Conservation (phyloP, 495 filamentous ascomycete genomes). For the Aspergillus panamensis region DNA sequence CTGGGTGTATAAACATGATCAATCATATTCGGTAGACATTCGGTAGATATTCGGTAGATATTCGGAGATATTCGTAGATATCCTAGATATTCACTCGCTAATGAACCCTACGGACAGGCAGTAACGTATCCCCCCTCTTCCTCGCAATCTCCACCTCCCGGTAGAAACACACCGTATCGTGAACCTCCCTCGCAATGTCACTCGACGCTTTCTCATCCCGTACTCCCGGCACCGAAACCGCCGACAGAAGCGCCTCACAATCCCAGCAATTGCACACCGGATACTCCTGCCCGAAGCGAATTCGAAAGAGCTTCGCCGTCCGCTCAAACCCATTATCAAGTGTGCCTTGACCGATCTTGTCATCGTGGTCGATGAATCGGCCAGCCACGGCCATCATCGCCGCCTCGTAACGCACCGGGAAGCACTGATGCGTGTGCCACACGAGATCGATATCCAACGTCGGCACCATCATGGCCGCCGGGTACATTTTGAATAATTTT, state of each 20-base stretch:
- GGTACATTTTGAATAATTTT: conserved; percentile 23
- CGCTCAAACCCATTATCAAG: conserved; percentile 12
- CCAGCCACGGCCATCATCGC: conserved; percentile 10
- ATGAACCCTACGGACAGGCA: neutral
- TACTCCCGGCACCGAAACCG: neutral
- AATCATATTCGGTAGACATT: too few relatives aligned
- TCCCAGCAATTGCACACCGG: conserved; percentile 12
- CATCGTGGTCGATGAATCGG: conserved; percentile 24
- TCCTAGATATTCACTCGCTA: too few relatives aligned
- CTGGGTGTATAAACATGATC: too few relatives aligned
- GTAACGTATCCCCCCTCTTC: neutral
- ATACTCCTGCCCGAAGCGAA: conserved; percentile 17
- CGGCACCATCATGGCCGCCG: conserved; percentile 21
- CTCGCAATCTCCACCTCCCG: neutral
- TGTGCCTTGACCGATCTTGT: neutral
- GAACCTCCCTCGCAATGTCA: neutral
- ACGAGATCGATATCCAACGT: conserved; percentile 27
- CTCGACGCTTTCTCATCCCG: neutral
- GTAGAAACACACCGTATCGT: neutral
- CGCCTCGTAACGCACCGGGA: conserved; percentile 14
- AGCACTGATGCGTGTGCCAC: conserved; percentile 50
- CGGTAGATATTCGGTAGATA: too few relatives aligned
- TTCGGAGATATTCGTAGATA: too few relatives aligned
- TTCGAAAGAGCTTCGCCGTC: conserved; percentile 18
- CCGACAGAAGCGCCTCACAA: conserved; percentile 11